phyloP scores from a whole-genome alignment of 2,329 filamentous ascomycete genomes.

The Elsinoe australis region DNA sequence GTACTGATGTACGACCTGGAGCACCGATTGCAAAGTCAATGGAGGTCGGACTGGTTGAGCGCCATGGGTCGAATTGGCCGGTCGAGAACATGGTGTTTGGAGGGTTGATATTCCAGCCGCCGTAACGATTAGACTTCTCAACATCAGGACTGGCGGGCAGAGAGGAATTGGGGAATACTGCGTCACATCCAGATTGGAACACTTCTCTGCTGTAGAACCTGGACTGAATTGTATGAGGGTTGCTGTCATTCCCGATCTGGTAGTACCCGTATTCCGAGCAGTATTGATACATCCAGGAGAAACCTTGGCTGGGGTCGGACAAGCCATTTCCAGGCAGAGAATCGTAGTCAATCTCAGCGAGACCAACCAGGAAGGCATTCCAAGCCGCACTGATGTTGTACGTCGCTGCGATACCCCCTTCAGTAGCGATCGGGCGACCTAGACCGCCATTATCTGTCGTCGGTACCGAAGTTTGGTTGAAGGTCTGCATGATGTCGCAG shows the following conservation, averaged over 20 bases:
- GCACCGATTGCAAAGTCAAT: conserved; percentile 19
- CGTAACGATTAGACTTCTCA: conserved; percentile 20
- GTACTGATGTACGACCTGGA: conserved; percentile 17
- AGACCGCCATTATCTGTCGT: conserved; percentile 20
- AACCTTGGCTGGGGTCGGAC: conserved; percentile 19
- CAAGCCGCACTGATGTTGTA: conserved; percentile 21
- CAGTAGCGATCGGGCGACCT: conserved; percentile 20
- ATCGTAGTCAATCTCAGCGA: conserved; percentile 21
- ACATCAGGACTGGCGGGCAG: conserved; percentile 19
- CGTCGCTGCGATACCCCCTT: conserved; percentile 20
- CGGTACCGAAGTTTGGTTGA: conserved; percentile 18
- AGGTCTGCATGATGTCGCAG: conserved; percentile 23
- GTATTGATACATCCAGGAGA: conserved; percentile 22
- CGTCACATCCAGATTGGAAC: conserved; percentile 19
- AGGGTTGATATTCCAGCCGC: conserved; percentile 22
- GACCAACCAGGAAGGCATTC: conserved; percentile 19
- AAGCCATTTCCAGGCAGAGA: conserved; percentile 14
- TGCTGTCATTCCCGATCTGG: conserved; percentile 20
- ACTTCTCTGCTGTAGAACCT: conserved; percentile 17
- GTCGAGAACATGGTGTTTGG: conserved; percentile 22
- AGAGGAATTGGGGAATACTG: conserved; percentile 17
- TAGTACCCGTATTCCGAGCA: conserved; percentile 23
- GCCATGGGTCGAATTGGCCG: conserved; percentile 23
- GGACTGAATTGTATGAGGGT: conserved; percentile 21
- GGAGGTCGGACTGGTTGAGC: conserved; percentile 19